Conservation (phyloP, 225 moss, liverwort and hornwort species). For the Polytrichum formosum region DNA sequence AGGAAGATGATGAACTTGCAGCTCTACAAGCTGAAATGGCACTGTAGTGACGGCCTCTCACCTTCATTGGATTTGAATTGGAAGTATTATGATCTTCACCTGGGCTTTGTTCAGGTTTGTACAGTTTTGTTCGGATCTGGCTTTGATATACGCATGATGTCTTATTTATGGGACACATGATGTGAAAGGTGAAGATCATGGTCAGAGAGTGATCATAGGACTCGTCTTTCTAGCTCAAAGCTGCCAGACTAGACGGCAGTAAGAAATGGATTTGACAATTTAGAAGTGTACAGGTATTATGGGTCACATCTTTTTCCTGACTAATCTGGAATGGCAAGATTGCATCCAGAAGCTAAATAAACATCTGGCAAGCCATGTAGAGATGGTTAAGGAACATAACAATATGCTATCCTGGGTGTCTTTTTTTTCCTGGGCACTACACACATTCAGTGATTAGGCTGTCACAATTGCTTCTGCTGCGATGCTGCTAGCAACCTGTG, state of each 20-base stretch:
- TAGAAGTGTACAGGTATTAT: conserved; percentile 28
- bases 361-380: conserved; percentile 38
- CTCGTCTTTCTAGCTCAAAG: conserved; percentile 21
- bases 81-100: conserved; percentile 34
- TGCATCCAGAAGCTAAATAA: conserved; percentile 45
- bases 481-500: conserved; percentile 36
- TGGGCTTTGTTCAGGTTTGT: conserved; percentile 51
- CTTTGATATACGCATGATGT: conserved; percentile 46
- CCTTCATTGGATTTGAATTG: conserved; percentile 8
- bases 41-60: conserved; percentile 32
- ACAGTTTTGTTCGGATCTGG: conserved; percentile 23
- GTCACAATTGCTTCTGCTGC: conserved; percentile 10
- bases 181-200: conserved; percentile 33
- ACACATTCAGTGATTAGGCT: conserved; percentile 39
- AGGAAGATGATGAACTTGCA: conserved; percentile 62
- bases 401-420: conserved; percentile 38
- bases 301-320: conserved; percentile 22
- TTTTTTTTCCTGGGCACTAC: conserved; percentile 5
- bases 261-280: conserved; percentile 16
- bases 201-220: conserved; percentile 12
- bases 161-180: conserved; percentile 22
- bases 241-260: conserved; percentile 16
- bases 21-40: conserved; percentile 68
- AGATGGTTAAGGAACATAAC: conserved; percentile 24
- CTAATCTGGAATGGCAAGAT: conserved; percentile 23